Evolutionary conservation across 495 filamentous ascomycete species (phyloP), one percentile per base, ranked within the genome.

Genomic region (Hapsidospora chrysogenum): DNA sequence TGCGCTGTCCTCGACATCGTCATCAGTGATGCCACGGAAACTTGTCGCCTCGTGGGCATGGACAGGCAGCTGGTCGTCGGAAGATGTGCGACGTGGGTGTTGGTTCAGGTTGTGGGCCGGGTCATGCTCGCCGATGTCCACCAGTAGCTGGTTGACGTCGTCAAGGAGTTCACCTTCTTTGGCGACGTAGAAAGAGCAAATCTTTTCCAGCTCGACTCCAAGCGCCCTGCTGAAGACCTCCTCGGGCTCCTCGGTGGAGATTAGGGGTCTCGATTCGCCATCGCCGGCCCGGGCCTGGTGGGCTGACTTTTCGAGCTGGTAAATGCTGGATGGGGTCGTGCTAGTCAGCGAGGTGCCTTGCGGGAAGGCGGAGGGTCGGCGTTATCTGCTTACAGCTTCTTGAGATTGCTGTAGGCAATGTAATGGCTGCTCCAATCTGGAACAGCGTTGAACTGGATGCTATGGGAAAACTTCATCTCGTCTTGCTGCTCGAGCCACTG

Each of bases 401-500:
- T 99, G 43, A 96, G 72, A 48, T 93, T 96, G 53, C 84, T 92
- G 57, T 99, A 99, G 36, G 85, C 77, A 46, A 99, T 89, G 54
- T 99, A 99, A 56, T 94, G 73, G 41, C 75, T 80, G 61, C 85
- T 95, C 89, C 89, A 99, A 52, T 99, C 89, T 15, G 92, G 89
- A 38, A 99, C 92, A 37, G 89, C 85, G 59, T 99, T 99, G 60
- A 99, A 99, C 62, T 99, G 89, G 44, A 99, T 76, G 58, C 92
- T 96, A 52, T 96, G 89, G 33, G 89, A 95, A 67, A 99, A 99
- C 72, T 95, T 96, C 89, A 99, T 99, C 43, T 85, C 84, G 76
- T 76, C 72, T 35, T 61, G 70, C 50, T 71, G 54, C 40, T 70
- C 66, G 29, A 76, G 66, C 61, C 67, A 62, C 33, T 56, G 46